These are phyloP conservation scores for Isabelozyma gotoi DNA, from an alignment of 805 yeast species.

Conservation along the genomic window DNA sequence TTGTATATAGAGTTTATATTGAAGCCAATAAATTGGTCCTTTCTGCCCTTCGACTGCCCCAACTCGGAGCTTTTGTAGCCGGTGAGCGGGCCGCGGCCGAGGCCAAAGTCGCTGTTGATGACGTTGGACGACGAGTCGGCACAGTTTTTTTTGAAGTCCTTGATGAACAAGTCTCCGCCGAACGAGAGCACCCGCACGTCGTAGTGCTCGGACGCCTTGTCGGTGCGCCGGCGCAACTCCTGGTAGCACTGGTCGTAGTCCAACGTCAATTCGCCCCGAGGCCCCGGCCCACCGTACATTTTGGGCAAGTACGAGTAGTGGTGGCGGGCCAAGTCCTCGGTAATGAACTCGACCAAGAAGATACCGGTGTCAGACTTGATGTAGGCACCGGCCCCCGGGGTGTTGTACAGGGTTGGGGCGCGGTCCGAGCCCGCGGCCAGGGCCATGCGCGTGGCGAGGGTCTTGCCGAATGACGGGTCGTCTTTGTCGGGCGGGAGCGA, in stretches of 20 bases:
- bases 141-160: conserved; percentile 41
- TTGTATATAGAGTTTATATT: conserved; percentile 41
- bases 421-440: conserved; percentile 15
- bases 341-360: conserved; percentile 68
- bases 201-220: conserved; percentile 31
- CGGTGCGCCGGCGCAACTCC: conserved; percentile 25
- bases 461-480: conserved; percentile 39
- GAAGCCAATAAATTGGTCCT: conserved; percentile 26
- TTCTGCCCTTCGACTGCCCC: conserved; percentile 24
- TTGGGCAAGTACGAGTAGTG: conserved; percentile 62
- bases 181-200: conserved; percentile 53
- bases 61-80: conserved; percentile 39
- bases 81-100: conserved; percentile 35
- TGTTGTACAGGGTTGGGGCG: conserved; percentile 22
- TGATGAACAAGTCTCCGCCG: conserved; percentile 62
- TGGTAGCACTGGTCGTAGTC: conserved; percentile 41
- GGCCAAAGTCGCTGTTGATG: conserved; percentile 39
- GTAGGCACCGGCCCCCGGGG: conserved; percentile 22
- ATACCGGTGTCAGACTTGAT: conserved; percentile 65
- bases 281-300: conserved; percentile 59
- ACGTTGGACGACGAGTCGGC: conserved; percentile 14
- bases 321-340: conserved; percentile 54
- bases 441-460: conserved; percentile 30
- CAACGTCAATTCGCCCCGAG: conserved; percentile 51
- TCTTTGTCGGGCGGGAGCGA: conserved; percentile 61